Evolutionary conservation across 2,329 filamentous ascomycete genomes (phyloP).

Genomic region (Berkeleyomyces rouxiae): DNA sequence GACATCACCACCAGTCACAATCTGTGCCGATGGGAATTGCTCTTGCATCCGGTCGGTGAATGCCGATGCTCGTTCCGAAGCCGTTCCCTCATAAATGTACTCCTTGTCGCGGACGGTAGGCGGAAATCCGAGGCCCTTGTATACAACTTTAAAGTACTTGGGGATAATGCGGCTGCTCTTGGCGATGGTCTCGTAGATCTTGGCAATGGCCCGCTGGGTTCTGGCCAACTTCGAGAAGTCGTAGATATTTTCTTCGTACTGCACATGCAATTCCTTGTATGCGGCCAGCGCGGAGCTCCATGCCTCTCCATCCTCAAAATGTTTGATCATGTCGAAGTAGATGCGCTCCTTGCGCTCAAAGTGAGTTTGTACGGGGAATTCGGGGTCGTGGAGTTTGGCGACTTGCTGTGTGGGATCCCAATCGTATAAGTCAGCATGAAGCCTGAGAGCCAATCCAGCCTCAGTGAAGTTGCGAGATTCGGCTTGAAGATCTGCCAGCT

Average conservation of each 20-base stretch:
- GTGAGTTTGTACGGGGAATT: conserved; percentile 65
- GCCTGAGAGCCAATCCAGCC: conserved; percentile 70
- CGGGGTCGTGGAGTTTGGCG: conserved; percentile 51
- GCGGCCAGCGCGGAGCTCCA: conserved; percentile 79
- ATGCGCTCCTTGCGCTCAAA: conserved; percentile 88
- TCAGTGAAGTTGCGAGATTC: conserved; percentile 66
- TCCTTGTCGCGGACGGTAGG: conserved; percentile 69
- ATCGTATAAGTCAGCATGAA: conserved; percentile 84
- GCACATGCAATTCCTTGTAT: conserved; percentile 78
- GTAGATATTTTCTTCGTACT: conserved; percentile 79
- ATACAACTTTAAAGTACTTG: conserved; percentile 82
- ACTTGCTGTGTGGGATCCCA: conserved; percentile 64
- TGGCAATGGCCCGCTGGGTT: conserved; percentile 77
- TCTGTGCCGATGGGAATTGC: conserved; percentile 71
- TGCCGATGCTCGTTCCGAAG: conserved; percentile 57
- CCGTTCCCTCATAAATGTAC: conserved; percentile 74
- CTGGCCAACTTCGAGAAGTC: conserved; percentile 86
- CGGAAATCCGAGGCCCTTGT: conserved; percentile 80
- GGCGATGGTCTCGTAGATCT: conserved; percentile 74
- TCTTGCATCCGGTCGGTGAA: conserved; percentile 89
- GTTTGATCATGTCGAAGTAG: conserved; percentile 87
- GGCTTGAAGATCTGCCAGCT: conserved; percentile 63
- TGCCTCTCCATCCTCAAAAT: conserved; percentile 85
- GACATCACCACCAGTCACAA: conserved; percentile 50
- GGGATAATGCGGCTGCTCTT: conserved; percentile 64